Base-by-base conservation (phyloP, 2,329 filamentous ascomycete genomes). In the Dissoconium aciculare region DNA sequence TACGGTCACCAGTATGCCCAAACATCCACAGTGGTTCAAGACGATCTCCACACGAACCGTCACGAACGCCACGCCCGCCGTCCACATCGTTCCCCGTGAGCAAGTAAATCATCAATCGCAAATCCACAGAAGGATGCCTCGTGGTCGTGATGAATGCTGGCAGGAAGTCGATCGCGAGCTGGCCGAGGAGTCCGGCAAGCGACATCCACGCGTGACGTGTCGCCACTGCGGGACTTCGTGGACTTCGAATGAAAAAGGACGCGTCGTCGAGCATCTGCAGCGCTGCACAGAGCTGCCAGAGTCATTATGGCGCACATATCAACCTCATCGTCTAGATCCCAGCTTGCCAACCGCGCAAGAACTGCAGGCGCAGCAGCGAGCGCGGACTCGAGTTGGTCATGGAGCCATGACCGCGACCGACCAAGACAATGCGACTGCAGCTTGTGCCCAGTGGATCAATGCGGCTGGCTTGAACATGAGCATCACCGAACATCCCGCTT, bases 161-260 rank as follows among this genome's bases (percentile, higher is more conserved):
- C 32, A 37, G 17, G 41, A 44, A 26, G 41, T 44, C 34, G 37
- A 32, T 14, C 39, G 39, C 27, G 39, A 30, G 17, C 37, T 42
- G 28, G 41, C 42, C 31, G 41, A 44, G 17, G 38, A 42, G 11
- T 40, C 41, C 3, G 41, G 41, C 36, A 44, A 44, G 33, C 39
- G 41, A 9, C 41, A 44, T 32, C 41, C 41, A n/a, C 41, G 41
- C 30, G 41, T 44, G 19, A 42, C 41, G 11, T 44, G 41, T 39
- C 40, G 40, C 25, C 41, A 44, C 28, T 44, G 41, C 34, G 29
- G 31, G 26, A 42, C 40, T 8, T 36, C 41, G 28, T 44, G 41
- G 41, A 44, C 41, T 5, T 44, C 41, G 9, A 44, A 44, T 30
- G 41, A 44, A 27, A 44, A 44, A 26, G 41, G 39, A 4, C 14